phyloP scores from a whole-genome alignment of 2,329 filamentous ascomycete species.

The Paraconiothyrium sp. region DNA sequence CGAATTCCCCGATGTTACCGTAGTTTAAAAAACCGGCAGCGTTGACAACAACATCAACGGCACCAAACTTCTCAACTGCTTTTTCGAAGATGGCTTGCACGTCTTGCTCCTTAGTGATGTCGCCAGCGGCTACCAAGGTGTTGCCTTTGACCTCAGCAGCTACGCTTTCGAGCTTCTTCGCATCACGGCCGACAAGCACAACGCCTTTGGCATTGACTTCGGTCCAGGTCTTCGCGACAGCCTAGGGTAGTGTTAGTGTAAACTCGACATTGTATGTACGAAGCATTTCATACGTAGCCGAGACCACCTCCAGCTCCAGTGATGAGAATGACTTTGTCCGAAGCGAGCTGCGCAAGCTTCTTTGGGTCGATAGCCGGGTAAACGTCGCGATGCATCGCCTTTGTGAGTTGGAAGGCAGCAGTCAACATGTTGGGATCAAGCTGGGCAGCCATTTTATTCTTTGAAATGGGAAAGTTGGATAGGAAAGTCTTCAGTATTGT shows the following conservation, averaged over 20 bases:
- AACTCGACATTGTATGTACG: background rate
- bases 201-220: conserved; percentile 38
- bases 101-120: conserved; percentile 25
- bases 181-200: conserved; percentile 41
- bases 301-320: conserved; percentile 41
- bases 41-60: conserved; percentile 36
- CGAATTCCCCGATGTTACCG: conserved; percentile 21
- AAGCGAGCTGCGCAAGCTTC: conserved; percentile 19
- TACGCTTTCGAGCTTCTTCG: conserved; percentile 20
- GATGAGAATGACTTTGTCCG: conserved; percentile 34
- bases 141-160: conserved; percentile 20
- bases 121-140: conserved; percentile 20
- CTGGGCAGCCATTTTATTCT: conserved; percentile 16
- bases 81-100: conserved; percentile 26
- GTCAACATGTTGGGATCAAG: conserved; percentile 30
- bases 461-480: background rate
- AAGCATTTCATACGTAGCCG: conserved; percentile 32
- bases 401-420: conserved; percentile 32
- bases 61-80: conserved; percentile 29
- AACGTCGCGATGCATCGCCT: conserved; percentile 30
- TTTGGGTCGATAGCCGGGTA: conserved; percentile 30
- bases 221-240: conserved; percentile 39
- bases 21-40: conserved; percentile 27
- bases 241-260: conserved; percentile 17
- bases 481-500: background rate